These are phyloP conservation scores for Phylloporus sp. DNA, from an alignment of 768 basidiomycete genomes.

Conservation along the genomic window DNA sequence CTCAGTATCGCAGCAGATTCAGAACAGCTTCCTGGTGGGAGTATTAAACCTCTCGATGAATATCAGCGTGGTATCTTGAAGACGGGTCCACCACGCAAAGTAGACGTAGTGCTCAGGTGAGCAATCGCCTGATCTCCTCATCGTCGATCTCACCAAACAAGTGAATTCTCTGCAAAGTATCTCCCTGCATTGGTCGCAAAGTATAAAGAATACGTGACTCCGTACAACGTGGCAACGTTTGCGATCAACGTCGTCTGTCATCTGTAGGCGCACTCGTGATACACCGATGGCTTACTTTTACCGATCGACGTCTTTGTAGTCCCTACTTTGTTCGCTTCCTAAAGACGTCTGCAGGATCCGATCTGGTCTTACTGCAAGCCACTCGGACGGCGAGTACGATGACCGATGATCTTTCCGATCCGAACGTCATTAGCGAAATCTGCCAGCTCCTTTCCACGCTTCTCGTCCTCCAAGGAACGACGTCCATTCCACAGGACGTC, in stretches of 20 bases:
- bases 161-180: conserved; percentile 35
- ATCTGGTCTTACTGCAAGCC: conserved; percentile 34
- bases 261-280: neutral
- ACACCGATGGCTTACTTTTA: no score
- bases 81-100: conserved; percentile 10
- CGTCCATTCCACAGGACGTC: conserved; percentile 29
- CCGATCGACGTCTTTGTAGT: conserved; percentile 15
- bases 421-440: conserved; percentile 28
- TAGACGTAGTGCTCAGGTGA: conserved; percentile 3
- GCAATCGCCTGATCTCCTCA: conserved; percentile 1
- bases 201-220: conserved; percentile 24
- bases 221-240: conserved; percentile 21
- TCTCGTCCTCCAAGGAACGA: conserved; percentile 35
- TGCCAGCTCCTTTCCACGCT: conserved; percentile 40
- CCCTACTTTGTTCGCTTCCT: conserved; percentile 40
- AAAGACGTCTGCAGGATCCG: conserved; percentile 28
- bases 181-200: conserved; percentile 31
- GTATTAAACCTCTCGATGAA: neutral
- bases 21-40: neutral
- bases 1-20: neutral
- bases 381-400: conserved; percentile 29
- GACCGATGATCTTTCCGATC: conserved; percentile 7
- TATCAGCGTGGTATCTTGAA: conserved; percentile 30
- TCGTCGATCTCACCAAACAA: neutral
- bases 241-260: conserved; percentile 31